A percentile compares a stretch with the other conserved stretches of the same genome.
Evolutionary conservation across 108 stramenopile species (phyloP).

Genomic region (Aurantiochytrium sp.): DNA sequence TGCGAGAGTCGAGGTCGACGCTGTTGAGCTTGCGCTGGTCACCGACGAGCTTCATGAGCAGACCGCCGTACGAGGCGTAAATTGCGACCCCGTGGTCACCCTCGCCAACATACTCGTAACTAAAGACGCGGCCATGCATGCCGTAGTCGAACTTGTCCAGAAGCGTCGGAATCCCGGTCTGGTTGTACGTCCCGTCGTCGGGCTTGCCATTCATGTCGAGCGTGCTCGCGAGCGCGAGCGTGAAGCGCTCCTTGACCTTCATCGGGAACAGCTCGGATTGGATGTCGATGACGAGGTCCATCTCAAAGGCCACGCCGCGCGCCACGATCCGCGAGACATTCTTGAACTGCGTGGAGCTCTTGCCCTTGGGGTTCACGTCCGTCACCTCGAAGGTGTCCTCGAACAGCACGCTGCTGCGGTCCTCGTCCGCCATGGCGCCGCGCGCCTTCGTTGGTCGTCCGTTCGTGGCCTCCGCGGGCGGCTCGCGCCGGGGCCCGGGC

Average conservation of each 20-base stretch:
- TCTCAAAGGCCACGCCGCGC: constrained; percentile 85
- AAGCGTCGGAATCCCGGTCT: constrained; percentile 65
- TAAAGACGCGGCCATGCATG: constrained; percentile 92
- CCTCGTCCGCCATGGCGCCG: neutral
- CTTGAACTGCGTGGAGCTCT: constrained; percentile 47
- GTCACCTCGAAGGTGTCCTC: constrained; percentile 94
- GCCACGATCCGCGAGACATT: constrained; percentile 79
- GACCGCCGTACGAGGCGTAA: constrained; percentile 82
- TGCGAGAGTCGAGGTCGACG: constrained; percentile 78
- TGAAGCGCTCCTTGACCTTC: constrained; percentile 75
- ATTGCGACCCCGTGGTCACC: constrained; percentile 45
- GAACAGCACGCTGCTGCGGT: constrained; percentile 75
- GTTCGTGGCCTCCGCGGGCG: too few species aligned
- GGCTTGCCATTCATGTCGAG: constrained; percentile 84
- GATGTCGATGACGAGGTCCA: constrained; percentile 85
- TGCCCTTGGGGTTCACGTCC: constrained; percentile 83
- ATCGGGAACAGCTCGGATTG: constrained; percentile 85
- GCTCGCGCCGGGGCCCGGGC: too few species aligned
- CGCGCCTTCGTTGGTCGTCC: too few species aligned
- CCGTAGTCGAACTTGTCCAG: constrained; percentile 95
- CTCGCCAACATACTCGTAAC: constrained; percentile 61
- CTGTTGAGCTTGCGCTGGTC: constrained; percentile 82
- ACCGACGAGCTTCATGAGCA: constrained; percentile 86
- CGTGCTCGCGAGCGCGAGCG: constrained; percentile 82
- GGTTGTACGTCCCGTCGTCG: constrained; percentile 79